Evolutionary conservation across 2,329 filamentous ascomycete genomes (phyloP).

Genomic region (Verticillium zaregamsianum): DNA sequence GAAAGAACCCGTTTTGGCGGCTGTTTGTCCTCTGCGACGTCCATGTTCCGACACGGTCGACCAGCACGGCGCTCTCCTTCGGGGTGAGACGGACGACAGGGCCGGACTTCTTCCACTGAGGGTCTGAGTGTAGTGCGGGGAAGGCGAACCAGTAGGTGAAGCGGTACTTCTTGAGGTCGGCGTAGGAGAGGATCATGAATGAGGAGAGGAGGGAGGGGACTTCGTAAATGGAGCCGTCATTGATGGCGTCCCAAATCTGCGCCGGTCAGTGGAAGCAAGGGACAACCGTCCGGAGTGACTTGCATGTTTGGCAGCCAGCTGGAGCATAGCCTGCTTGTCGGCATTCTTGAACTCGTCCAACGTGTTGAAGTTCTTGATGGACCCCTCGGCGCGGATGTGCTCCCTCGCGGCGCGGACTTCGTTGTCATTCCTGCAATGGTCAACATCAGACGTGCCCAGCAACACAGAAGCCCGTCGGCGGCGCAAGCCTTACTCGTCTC

Average conservation of each 20-base stretch:
- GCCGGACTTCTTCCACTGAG: conserved; percentile 67
- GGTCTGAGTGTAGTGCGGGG: conserved; percentile 85
- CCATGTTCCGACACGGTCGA: conserved; percentile 85
- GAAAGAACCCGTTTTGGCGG: conserved; percentile 89
- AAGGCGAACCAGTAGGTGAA: conserved; percentile 99
- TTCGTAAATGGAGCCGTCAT: conserved; percentile 93
- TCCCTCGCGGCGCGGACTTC: conserved; percentile 58
- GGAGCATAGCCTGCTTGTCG: conserved; percentile 74
- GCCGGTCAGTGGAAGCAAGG: neutral
- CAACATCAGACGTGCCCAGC: conserved; percentile 8
- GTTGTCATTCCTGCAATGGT: conserved; percentile 21
- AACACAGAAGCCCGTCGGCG: neutral
- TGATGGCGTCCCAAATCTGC: conserved; percentile 95
- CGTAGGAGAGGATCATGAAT: conserved; percentile 86
- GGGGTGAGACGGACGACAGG: conserved; percentile 52
- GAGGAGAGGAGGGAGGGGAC: conserved; percentile 87
- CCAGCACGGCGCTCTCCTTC: conserved; percentile 72
- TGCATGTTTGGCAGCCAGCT: conserved; percentile 75
- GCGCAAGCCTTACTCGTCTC: conserved; percentile 61
- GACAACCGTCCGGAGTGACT: conserved; percentile 12
- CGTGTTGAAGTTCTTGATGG: conserved; percentile 94
- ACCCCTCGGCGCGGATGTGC: conserved; percentile 81
- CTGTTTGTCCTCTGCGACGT: conserved; percentile 71
- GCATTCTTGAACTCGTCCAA: conserved; percentile 86
- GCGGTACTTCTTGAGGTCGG: conserved; percentile 94